Base-by-base conservation (phyloP, 225 moss, liverwort and hornwort species). In the Bryum argenteum region DNA sequence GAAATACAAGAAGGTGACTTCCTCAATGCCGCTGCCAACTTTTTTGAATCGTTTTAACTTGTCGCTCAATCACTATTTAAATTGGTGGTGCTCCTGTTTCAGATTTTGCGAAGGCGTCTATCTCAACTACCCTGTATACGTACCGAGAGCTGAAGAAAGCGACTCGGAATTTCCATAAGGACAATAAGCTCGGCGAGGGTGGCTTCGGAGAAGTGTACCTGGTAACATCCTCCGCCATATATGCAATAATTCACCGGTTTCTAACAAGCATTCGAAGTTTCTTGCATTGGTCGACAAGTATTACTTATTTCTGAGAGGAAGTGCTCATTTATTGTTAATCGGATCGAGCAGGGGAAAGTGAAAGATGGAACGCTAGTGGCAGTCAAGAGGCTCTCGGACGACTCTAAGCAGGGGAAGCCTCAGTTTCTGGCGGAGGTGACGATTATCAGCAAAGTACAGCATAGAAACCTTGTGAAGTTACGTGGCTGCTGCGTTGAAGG, bases 191-290 rank as follows among this genome's bases (percentile, higher is more conserved):
- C 15, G 91, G 91, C 14, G 91, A 91, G 68, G 91, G 91, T 71
- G 91, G 87, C 54, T 89, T 91, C 60, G 91, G 91, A 33, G 86
- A 82, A 59, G 91, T 91, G 23, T 87, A 82, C 41, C 79, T 89
- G 81, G 91, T 91, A 71, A 43, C 17, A 5, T 15, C 61, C 16
- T 40, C 26, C 41, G 61, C 21, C 45, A 67, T 42, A 41, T 22
- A 58, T 39, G 40, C 58, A 8, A 44, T 59, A 43, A 3, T 43
- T 48, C 19, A 22, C 69, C 37, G 14, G n/a, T 53, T 22, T 53
- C 18, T 8, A 53, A n/a, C 15, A 26, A 26, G 24, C 13, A 67
- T 28, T 52, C 5, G 23, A 33, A 57, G 4, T 20, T 58, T 13
- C 2, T 58, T 45, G 7, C 0, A 45, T 55, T 5, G 4, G 21